These are phyloP conservation scores for Quercus bicolor DNA, from an alignment of 306 rosid species.

Conservation along the genomic window DNA sequence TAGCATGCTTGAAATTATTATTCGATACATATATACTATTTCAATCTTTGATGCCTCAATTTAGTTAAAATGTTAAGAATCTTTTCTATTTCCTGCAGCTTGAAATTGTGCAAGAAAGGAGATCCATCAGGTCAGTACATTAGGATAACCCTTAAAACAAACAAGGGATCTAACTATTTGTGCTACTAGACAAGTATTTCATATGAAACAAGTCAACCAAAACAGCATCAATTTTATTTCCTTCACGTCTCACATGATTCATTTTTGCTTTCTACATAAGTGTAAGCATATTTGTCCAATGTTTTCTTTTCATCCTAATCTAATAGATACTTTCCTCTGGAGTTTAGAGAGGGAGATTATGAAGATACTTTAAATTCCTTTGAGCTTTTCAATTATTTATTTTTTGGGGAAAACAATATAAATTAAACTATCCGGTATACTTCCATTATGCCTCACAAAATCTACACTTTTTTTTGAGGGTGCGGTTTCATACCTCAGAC, in stretches of 20 bases:
- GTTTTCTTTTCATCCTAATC: background rate
- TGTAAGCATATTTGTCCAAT: background rate
- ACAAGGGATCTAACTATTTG: background rate
- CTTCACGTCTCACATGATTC: background rate
- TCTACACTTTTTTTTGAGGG: too few relatives aligned
- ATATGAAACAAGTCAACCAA: background rate
- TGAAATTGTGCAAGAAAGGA: constrained; percentile 88
- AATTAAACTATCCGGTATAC: too few relatives aligned
- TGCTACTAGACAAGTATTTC: background rate
- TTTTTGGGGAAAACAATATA: too few relatives aligned
- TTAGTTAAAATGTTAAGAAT: background rate
- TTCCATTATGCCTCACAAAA: too few relatives aligned
- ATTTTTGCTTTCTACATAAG: background rate
- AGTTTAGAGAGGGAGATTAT: background rate
- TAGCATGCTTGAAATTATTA: background rate
- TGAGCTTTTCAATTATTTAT: background rate
- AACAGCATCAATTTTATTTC: background rate
- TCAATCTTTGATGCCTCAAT: background rate
- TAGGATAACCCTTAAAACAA: background rate
- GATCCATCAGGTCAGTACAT: constrained; percentile 83
- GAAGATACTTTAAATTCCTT: background rate
- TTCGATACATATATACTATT: constrained; percentile 1
- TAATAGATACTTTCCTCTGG: background rate
- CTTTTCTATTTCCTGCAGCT: constrained; percentile 47
- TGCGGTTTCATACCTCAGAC: too few relatives aligned